Evolutionary conservation across 2,329 filamentous ascomycete genomes (phyloP).

Genomic region (Ophiostoma sp.): DNA sequence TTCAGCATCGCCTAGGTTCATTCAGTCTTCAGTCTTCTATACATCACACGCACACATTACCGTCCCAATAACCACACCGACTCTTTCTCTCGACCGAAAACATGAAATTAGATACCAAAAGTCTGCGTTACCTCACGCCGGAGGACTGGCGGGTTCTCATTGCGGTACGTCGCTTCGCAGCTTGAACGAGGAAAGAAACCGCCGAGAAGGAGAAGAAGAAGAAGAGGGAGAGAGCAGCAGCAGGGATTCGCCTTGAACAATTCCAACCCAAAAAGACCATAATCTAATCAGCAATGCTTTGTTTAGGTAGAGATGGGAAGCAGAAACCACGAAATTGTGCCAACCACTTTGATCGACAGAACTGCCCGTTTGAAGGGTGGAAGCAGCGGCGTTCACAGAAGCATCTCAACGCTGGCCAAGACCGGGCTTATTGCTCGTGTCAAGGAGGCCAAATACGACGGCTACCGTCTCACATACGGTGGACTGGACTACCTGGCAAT

Average conservation of each 20-base stretch:
- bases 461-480: constrained; percentile 93
- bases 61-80: background rate
- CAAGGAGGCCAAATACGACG: constrained; percentile 95
- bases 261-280: too few relatives aligned
- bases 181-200: background rate
- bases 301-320: constrained; percentile 82
- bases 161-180: constrained; percentile 56
- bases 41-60: background rate
- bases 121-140: constrained; percentile 81
- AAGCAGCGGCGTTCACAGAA: constrained; percentile 71
- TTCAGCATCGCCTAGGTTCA: background rate
- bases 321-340: constrained; percentile 95
- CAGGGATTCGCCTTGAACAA: too few relatives aligned
- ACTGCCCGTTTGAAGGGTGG: constrained; percentile 75
- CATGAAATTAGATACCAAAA: constrained; percentile 95
- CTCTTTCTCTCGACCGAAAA: constrained; percentile 25
- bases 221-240: background rate
- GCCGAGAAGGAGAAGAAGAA: background rate
- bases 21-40: background rate
- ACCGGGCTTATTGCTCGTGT: constrained; percentile 83
- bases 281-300: constrained; percentile 27
- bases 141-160: constrained; percentile 96
- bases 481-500: constrained; percentile 96
- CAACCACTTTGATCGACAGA: constrained; percentile 79
- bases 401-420: constrained; percentile 88